Base-by-base conservation (phyloP, 2,329 filamentous ascomycete genomes). In the Samsoniella hepiali region DNA sequence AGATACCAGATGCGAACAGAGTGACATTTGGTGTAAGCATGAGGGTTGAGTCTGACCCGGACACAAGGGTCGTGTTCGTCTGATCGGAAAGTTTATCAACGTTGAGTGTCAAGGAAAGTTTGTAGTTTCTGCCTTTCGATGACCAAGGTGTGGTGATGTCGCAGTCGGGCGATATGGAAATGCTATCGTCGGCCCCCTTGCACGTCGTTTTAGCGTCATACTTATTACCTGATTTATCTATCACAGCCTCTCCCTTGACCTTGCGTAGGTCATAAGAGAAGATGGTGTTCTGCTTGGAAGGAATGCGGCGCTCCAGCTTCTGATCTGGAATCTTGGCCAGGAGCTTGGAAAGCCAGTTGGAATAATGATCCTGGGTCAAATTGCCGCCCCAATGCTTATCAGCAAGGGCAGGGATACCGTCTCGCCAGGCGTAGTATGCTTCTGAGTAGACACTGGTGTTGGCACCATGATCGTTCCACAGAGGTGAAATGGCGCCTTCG, bases 111-210 rank as follows among this genome's bases (percentile, higher is more conserved):
- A 86, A 74, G 0, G 78, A 76, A 1, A 87, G 75, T 0, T 80
- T 84, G 70, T 87, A 87, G 68, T 85, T 76, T 63, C 82, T 76
- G 2, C 84, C 84, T 69, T 87, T 87, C 40, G 80, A 82, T 0
- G 71, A 71, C 9, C 84, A 69, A 0, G 82, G 82, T 0, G 82
- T 84, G 1, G 64, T 71, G 1, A 84, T 63, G 3, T 72, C 71
- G 67, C 83, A 85, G 0, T 70, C 65, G 0, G 72, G 64, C 4
- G 70, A 68, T 27, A 82, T 66, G 1, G 66, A 47, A 3, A 81
- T 63, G 5, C 72, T 70, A 0, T 68, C 69, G 10, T 72, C 59
- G 0, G 51, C 66, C 1, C 67, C 66, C 32, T 74, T 60, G 67
- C 79, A 84, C 64, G 70, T 73, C 3, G 74, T 77, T 8, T 65